phyloP scores from a whole-genome alignment of 768 basidiomycete genomes.

The Xerocomus spinulosus region DNA sequence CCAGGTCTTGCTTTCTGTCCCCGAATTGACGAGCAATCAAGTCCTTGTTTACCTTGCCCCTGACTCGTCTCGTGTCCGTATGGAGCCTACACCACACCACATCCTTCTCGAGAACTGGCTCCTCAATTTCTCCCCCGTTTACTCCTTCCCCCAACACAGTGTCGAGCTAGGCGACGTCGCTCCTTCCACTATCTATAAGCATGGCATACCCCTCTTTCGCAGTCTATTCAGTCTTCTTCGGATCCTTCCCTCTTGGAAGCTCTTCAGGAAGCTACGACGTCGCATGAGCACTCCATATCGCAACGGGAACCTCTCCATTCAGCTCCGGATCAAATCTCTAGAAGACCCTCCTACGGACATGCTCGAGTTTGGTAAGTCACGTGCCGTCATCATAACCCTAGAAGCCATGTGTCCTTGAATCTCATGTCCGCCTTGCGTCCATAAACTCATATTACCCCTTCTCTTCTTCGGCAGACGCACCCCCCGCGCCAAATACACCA shows the following conservation, averaged over 20 bases:
- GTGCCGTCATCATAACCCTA: constrained; percentile 25
- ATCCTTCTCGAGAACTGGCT: constrained; percentile 74
- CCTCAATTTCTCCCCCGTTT: constrained; percentile 41
- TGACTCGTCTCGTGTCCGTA: constrained; percentile 53
- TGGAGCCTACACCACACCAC: constrained; percentile 63
- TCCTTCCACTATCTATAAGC: constrained; percentile 78
- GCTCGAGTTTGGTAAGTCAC: constrained; percentile 37
- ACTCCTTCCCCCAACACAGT: constrained; percentile 13
- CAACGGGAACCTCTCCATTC: constrained; percentile 45
- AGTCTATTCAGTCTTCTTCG: constrained; percentile 66
- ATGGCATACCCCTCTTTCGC: constrained; percentile 77
- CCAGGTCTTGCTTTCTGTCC: constrained; percentile 66
- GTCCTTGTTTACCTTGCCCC: constrained; percentile 65
- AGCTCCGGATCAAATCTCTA: constrained; percentile 40
- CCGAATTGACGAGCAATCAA: constrained; percentile 64
- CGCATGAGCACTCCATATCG: constrained; percentile 34
- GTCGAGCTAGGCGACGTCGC: constrained; percentile 45
- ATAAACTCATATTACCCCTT: constrained; percentile 2
- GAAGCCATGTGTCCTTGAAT: constrained; percentile 26
- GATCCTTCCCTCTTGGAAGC: constrained; percentile 73
- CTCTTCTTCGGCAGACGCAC: constrained; percentile 30
- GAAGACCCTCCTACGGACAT: constrained; percentile 28
- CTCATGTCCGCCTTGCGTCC: constrained; percentile 28
- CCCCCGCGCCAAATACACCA: constrained; percentile 37
- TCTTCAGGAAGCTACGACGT: constrained; percentile 55